These are phyloP conservation scores for Naematelia encephala DNA, from an alignment of 768 basidiomycete genomes.

Conservation along the genomic window DNA sequence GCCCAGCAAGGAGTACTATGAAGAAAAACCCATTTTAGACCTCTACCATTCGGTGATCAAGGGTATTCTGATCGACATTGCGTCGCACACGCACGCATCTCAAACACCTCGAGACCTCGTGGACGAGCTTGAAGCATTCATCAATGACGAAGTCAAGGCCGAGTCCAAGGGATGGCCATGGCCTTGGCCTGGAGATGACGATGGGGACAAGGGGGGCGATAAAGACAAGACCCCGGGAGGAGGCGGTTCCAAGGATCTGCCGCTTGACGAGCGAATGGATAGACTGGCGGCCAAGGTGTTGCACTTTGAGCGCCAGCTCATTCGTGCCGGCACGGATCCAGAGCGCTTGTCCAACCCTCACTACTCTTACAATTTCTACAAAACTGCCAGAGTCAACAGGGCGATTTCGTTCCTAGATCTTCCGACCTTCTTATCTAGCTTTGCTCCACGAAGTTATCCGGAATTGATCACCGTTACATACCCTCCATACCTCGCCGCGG, in stretches of 20 bases:
- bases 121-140: slow-evolving; percentile 15
- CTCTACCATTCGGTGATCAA: slow-evolving; percentile 69
- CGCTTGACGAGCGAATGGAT: slow-evolving; percentile 59
- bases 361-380: slow-evolving; percentile 80
- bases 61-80: slow-evolving; percentile 62
- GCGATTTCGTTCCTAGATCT: slow-evolving; percentile 75
- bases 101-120: slow-evolving; percentile 20
- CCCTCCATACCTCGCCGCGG: slow-evolving; percentile 67
- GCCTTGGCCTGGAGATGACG: slow-evolving; percentile 44
- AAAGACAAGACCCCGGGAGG: slow-evolving; percentile 7
- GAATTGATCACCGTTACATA: slow-evolving; percentile 74
- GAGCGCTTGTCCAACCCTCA: slow-evolving; percentile 66
- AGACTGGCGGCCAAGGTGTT: slow-evolving; percentile 70
- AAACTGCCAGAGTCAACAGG: slow-evolving; percentile 65
- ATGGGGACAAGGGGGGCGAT: slow-evolving; percentile 17
- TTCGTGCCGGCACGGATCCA: slow-evolving; percentile 74
- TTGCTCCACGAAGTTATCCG: slow-evolving; percentile 68
- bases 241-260: slow-evolving; percentile 48
- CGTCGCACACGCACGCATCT: slow-evolving; percentile 33
- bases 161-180: slow-evolving; percentile 74
- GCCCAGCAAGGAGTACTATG: slow-evolving; percentile 92
- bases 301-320: slow-evolving; percentile 72
- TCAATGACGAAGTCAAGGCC: slow-evolving; percentile 32
- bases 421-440: slow-evolving; percentile 78
- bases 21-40: slow-evolving; percentile 66